Conservation (phyloP, 1,284 basidiomycete genomes). For the Microbotryum intermedium region DNA sequence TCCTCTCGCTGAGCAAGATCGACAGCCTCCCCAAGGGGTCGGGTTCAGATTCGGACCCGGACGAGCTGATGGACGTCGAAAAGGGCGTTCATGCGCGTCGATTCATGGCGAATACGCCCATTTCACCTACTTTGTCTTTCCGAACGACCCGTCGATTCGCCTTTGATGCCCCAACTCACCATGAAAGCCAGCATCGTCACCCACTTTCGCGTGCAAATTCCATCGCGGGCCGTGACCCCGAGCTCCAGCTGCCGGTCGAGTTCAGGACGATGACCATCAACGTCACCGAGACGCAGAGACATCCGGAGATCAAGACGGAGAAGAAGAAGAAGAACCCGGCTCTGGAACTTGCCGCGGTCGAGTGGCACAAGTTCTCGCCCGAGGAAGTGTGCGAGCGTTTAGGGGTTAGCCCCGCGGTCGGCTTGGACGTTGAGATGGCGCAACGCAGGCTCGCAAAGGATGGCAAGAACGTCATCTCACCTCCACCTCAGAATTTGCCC, state of each 20-base stretch:
- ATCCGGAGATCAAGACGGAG: background rate
- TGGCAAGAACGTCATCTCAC: constrained; percentile 48
- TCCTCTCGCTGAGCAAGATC: too few species aligned
- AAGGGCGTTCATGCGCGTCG: too few species aligned
- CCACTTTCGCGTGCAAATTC: too few species aligned
- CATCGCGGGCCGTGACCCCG: too few species aligned
- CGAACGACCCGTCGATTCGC: too few species aligned
- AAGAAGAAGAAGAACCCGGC: background rate
- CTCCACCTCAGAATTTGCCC: constrained; percentile 33
- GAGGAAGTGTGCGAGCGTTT: constrained; percentile 46
- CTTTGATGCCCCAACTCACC: too few species aligned
- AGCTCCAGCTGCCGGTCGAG: constrained; percentile 29
- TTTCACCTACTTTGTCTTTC: too few species aligned
- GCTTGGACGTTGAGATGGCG: constrained; percentile 46
- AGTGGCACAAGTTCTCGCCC: constrained; percentile 45
- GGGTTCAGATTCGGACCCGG: too few species aligned
- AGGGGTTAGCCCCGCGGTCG: constrained; percentile 43
- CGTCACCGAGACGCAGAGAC: constrained; percentile 3
- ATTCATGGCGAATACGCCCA: too few species aligned
- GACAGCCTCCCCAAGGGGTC: too few species aligned
- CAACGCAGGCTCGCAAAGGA: constrained; percentile 42
- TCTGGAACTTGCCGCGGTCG: constrained; percentile 41
- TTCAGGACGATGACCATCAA: constrained; percentile 32
- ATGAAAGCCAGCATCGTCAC: too few species aligned
- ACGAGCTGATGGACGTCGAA: too few species aligned